A percentile compares a stretch with the other conserved stretches of the same genome.
phyloP scores from a whole-genome alignment of 2,329 filamentous ascomycete genomes.

The Pestalotiopsis sp. region DNA sequence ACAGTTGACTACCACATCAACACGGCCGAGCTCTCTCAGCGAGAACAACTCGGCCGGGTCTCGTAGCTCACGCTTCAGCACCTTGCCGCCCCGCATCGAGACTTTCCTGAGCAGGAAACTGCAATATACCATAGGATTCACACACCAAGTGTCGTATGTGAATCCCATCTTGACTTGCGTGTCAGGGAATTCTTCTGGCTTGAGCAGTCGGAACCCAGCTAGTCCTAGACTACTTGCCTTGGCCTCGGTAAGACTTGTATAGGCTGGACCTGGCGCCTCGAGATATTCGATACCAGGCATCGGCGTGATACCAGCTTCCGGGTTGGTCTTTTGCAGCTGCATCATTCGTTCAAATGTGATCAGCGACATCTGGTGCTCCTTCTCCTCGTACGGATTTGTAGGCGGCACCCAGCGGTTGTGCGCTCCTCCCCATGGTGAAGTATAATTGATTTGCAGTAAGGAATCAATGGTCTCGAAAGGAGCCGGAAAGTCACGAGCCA shows the following conservation, averaged over 20 bases:
- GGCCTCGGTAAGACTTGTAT: constrained; percentile 37
- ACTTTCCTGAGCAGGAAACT: constrained; percentile 47
- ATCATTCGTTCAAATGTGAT: constrained; percentile 47
- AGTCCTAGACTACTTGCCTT: constrained; percentile 35
- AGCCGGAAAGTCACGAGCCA: constrained; percentile 50
- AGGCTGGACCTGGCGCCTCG: constrained; percentile 45
- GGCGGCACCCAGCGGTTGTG: constrained; percentile 57
- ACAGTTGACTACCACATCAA: constrained; percentile 45
- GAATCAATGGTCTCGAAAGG: constrained; percentile 48
- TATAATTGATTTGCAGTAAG: constrained; percentile 49
- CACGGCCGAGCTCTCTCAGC: constrained; percentile 27
- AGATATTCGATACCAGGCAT: constrained; percentile 55
- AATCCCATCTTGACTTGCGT: constrained; percentile 47
- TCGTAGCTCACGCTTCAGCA: constrained; percentile 38
- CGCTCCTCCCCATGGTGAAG: constrained; percentile 61
- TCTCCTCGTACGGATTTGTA: constrained; percentile 31
- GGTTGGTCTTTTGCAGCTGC: constrained; percentile 28
- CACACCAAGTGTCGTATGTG: constrained; percentile 57
- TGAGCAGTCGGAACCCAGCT: constrained; percentile 41
- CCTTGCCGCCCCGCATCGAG: constrained; percentile 37
- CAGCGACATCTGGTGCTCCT: constrained; percentile 47
- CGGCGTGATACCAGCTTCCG: constrained; percentile 50
- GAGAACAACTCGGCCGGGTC: constrained; percentile 41
- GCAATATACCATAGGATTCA: constrained; percentile 59
- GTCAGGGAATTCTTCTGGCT: constrained; percentile 40